Base-by-base conservation (phyloP, 1,284 basidiomycete genomes). In the Abortiporus biennis region DNA sequence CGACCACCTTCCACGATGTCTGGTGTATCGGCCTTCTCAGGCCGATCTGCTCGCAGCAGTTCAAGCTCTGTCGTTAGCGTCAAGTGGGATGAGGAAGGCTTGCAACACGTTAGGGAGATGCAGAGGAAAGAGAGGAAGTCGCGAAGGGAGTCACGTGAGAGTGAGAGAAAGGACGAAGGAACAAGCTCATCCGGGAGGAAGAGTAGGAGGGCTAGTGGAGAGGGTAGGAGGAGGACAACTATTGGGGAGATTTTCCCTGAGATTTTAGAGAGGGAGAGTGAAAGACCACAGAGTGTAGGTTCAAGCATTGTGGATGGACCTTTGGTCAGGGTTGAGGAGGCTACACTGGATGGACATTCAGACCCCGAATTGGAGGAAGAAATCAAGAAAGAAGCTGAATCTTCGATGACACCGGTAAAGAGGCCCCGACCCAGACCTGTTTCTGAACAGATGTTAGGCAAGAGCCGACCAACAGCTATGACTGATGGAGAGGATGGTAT, bases 51-150 rank as follows among this genome's bases (percentile, higher is more conserved):
- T 31, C 60, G 74, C 13, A 75, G 72, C 3, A 72, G 72, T 1
- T 68, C 68, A n/a, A 71, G 69, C 46, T 70, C 71, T 13, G 65
- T 58, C 8, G 70, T 65, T 13, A 67, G 67, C 30, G 71, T 85
- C 4, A 62, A 67, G 36, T 85, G 84, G 83, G 80, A 83, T 48
- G 85, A 85, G 52, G 71, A 69, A 2, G 71, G 73, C 1, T 49
- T 84, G 34, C 65, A 74, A 53, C 76, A 69, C 1, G 72, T 71
- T 3, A 72, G 69, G 47, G 76, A 77, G 57, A 57, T 59, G 48
- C 67, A 74, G 50, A 67, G 64, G 51, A 64, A 63, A 52, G 76
- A 77, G 48, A 61, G 71, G 44, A 59, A 59, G 25, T 45, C 44
- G 16, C 38, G 43, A 15, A 51, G 50, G 23, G 47, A 51, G 54